Evolutionary conservation across 2,329 filamentous ascomycete species (phyloP), one percentile per base, ranked within the genome.

Genomic region (Penicillium expansum): DNA sequence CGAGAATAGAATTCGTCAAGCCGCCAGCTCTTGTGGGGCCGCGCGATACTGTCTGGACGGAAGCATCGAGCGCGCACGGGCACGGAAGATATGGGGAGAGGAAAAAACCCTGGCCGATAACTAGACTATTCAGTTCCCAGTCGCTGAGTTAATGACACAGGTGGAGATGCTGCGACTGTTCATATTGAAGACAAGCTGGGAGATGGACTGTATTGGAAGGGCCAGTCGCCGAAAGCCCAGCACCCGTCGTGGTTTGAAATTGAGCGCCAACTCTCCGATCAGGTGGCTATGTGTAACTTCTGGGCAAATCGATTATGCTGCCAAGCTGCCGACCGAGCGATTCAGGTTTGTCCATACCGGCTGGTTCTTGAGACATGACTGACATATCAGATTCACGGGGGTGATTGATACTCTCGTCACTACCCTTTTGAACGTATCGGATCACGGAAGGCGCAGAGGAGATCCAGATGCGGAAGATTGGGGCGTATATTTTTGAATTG

Each of bases 201-300:
- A 86, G 57, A 87, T 87, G 85, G 85, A 87, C 63, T 73, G 72
- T 1, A 49, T 74, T 51, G 67, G 4, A 62, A 70, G 22, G 68
- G 81, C 59, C 69, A 63, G 38, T 61, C 58, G 27, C 48, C 57
- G 1, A 30, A 48, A 5, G 41, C 47, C 57, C 68, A 51, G 38
- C 38, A 14, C 10, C 71, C 73, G 51, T 76, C 77, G 2, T 79
- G 76, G 76, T 67, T 80, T 7, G 80, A 81, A 33, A 83, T 87
- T 29, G 84, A 86, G 72, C 77, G 75, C 66, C 77, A 77, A 61
- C 73, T 87, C n/a, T 82, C 82, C 24, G 82, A 85, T 67, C 84
- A 85, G 66, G 83, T 87, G 30, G 80, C 77, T 52, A 86, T 87
- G 84, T 87, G 85, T 71, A 87, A 86, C 65, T 87, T 85, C 67